Evolutionary conservation across 306 rosid species (phyloP), one percentile per base, ranked within the genome.

Genomic region (Cicer arietinum): DNA sequence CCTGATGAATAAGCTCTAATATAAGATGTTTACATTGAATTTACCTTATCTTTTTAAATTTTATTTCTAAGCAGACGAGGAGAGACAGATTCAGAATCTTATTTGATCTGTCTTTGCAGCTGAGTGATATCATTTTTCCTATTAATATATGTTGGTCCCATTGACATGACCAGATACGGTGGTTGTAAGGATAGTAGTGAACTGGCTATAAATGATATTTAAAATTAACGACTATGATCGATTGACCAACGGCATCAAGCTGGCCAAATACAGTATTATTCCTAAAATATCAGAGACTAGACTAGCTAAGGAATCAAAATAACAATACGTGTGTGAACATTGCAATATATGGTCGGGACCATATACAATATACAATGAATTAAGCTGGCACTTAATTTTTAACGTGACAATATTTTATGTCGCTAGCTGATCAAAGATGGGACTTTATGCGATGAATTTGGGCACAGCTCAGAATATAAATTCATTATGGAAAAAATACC

Each of bases 401-500:
- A 56, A 56, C 39, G 39, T 56, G 37, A 1, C n/a, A 56, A 56
- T 18, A 20, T 17, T 56, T 9, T 52, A 48, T 59, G 11, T 30
- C 30, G 66, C 22, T 5, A 43, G 40, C 30, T 43, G 14, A 44
- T 44, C 52, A 65, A 44, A 2, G 37, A 8, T 42, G 62, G 39
- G 67, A 54, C 22, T 74, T 52, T 39, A 71, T 11, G 74, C 22
- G 13, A 6, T 14, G 60, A 44, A 53, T 46, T 46, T 17, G 40
- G 10, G 42, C 40, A 63, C 71, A 61, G 53, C 69, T 20, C 71
- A 56, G 44, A 64, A 57, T 68, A 65, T 65, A 20, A 72, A 72
- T 40, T 60, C 18, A 66, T 67, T 54, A 25, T 9, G 8, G 25
- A 66, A 48, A 63, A 7, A 7, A 18, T 20, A 3, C 8, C 14